Base-by-base conservation (phyloP, 2,329 filamentous ascomycete species). In the Pseudopithomyces maydicus region DNA sequence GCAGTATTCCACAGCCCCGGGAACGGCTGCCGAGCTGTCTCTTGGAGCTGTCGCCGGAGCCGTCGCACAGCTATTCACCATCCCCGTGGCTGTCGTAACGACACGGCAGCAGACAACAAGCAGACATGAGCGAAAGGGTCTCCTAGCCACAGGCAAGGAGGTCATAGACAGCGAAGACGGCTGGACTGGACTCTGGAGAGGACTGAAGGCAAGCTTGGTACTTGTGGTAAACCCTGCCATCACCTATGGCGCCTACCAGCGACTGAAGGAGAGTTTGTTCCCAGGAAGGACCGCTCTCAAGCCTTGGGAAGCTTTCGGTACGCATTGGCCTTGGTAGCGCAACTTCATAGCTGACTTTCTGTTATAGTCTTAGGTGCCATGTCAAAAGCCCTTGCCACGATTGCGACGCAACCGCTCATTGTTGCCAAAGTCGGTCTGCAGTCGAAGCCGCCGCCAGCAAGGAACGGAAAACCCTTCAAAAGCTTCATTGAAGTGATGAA, bases 361-460 rank as follows among this genome's bases (percentile, higher is more conserved):
- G 36, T 26, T 32, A 15, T 56, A 95, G 92, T 96, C 26, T 86
- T 99, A 49, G 95, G 95, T 59, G 92, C 95, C 43, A 85, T 96
- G 78, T 98, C 94, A 49, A 99, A 99, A 79, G 85, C 91, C 6
- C 78, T 98, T 57, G 95, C 95, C 51, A 99, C 95, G 0, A 88
- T 99, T 63, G 88, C 84, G 52, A 99, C 95, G 7, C 95, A 99
- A 74, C 95, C 95, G 14, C 83, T 99, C 54, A 99, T 99, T 69
- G 94, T 99, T 59, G 95, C 95, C 61, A 99, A 99, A 80, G 95
- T 99, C 59, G 93, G 95, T 50, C 82, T 99, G 57, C 95, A 99
- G 77, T 97, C 93, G 26, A 92, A 90, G 68, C 95, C 95, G 20
- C 95, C 95, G 0, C 87, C 92, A 58, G 84, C 86, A 20, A 87